phyloP scores from a whole-genome alignment of 106 monocot genomes.

The Phalaenopsis equestris region DNA sequence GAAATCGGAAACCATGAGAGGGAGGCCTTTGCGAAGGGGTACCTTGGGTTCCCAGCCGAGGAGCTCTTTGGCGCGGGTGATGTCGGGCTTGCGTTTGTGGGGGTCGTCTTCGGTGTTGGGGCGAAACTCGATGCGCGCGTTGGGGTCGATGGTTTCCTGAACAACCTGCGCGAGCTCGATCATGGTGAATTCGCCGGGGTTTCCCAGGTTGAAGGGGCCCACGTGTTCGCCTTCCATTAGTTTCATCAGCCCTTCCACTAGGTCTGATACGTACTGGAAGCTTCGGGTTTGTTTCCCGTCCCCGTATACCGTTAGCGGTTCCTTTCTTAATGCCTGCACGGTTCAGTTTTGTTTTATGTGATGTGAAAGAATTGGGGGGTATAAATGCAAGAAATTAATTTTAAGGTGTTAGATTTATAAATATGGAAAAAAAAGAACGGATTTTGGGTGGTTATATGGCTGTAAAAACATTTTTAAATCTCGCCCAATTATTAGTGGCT shows the following conservation, averaged over 20 bases:
- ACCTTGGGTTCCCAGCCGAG: constrained; percentile 80
- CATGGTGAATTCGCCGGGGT: constrained; percentile 99
- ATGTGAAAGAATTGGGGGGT: no score
- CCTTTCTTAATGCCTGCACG: constrained; percentile 72
- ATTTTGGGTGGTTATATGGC: no score
- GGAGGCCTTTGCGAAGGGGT: constrained; percentile 57
- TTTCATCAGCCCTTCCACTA: constrained; percentile 70
- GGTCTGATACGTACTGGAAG: constrained; percentile 88
- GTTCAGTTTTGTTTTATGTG: no score
- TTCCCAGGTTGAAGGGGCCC: constrained; percentile 93
- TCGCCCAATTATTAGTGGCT: no score
- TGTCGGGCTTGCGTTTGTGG: constrained; percentile 85
- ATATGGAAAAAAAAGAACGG: no score
- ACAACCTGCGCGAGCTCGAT: constrained; percentile 86
- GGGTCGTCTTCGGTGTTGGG: constrained; percentile 81
- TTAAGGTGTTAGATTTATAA: no score
- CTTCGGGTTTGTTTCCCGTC: constrained; percentile 90
- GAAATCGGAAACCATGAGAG: constrained; percentile 82
- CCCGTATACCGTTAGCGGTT: constrained; percentile 78
- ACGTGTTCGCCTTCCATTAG: constrained; percentile 88
- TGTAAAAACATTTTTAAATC: no score
- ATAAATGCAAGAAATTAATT: no score
- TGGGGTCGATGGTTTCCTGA: constrained; percentile 72
- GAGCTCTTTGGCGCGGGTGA: constrained; percentile 59
- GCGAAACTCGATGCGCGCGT: constrained; percentile 63